phyloP scores from a whole-genome alignment of 2,329 filamentous ascomycete genomes.

The Aureobasidium sp. region DNA sequence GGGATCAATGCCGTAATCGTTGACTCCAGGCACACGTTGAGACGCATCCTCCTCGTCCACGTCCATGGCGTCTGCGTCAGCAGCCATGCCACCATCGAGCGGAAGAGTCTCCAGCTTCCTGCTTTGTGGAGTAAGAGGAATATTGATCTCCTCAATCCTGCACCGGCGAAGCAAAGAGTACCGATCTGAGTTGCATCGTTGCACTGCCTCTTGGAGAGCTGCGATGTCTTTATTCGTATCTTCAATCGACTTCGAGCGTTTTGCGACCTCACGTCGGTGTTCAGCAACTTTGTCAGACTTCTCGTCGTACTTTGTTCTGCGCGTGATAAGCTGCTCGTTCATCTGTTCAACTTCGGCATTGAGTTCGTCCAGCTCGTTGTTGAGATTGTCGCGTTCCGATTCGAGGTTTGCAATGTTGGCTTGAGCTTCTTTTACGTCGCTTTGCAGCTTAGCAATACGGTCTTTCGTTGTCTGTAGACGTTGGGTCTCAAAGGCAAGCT shows the following conservation, averaged over 20 bases:
- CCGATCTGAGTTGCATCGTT: constrained; percentile 75
- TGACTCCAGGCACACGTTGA: constrained; percentile 53
- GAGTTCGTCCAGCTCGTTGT: constrained; percentile 64
- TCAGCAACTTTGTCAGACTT: constrained; percentile 71
- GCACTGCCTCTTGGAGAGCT: constrained; percentile 74
- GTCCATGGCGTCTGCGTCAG: constrained; percentile 69
- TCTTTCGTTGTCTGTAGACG: constrained; percentile 62
- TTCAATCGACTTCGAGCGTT: constrained; percentile 78
- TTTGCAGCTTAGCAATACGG: constrained; percentile 63
- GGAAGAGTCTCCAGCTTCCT: constrained; percentile 70
- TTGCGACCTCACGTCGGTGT: constrained; percentile 72
- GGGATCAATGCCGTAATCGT: constrained; percentile 87
- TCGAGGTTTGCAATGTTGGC: constrained; percentile 64
- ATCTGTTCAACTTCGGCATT: constrained; percentile 72
- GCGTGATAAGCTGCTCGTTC: constrained; percentile 61
- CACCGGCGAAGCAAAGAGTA: constrained; percentile 81
- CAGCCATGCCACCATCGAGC: constrained; percentile 67
- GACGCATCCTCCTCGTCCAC: constrained; percentile 64
- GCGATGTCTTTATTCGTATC: constrained; percentile 65
- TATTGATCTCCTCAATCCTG: constrained; percentile 84
- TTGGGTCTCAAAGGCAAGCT: constrained; percentile 60
- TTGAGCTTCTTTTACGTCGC: constrained; percentile 58
- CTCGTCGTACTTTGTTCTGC: constrained; percentile 60
- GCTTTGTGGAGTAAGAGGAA: constrained; percentile 71
- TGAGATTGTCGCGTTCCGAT: constrained; percentile 65